Base-by-base conservation (phyloP, 2,329 filamentous ascomycete genomes). In the Hypoxylon sp. region DNA sequence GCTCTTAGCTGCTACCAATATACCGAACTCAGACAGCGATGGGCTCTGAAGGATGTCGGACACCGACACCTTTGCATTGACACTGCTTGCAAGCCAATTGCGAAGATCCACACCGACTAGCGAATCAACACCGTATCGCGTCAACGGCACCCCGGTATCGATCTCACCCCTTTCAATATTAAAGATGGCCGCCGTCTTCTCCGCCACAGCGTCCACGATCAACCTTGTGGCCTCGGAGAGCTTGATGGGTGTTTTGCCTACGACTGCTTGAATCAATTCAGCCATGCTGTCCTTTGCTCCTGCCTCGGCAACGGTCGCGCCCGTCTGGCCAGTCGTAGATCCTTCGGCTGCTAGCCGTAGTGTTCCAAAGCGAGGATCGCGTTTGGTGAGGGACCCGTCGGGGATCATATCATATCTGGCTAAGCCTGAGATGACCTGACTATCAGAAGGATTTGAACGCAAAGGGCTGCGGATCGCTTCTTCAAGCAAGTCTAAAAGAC, bases 401-500 rank as follows among this genome's bases (percentile, higher is more conserved):
- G 39, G 39, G 3, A 44, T 44, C 17, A 17, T 9, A n/a, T 44
- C n/a, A 5, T 44, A 44, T 19, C 39, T 19, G 2, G 9, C 39
- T 44, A 22, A 9, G 8, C 39, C 17, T 44, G 11, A 10, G 17
- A 44, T 19, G 39, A 11, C 39, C 9, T n/a, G 39, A 11, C 39
- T 44, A 44, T 22, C 37, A 13, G 37, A 42, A 42, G 14, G n/a
- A 10, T 17, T 42, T 9, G 37, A 8, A 42, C 37, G 37, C n/a
- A 17, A 8, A 19, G 37, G n/a, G 14, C 3, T 42, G 37, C n/a
- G 37, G 37, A 42, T 42, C n/a, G 37, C 37, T 9, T 42, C 37
- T 42, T 42, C n/a, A 42, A 42, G 37, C 37, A 13, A 42, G n/a
- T 42, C 37, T 42, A 42, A 19, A 19, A 42, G 37, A 42, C 37